These are phyloP conservation scores for Pelargonium cotyledonis DNA, from an alignment of 441 rosid genomes.

Conservation along the genomic window DNA sequence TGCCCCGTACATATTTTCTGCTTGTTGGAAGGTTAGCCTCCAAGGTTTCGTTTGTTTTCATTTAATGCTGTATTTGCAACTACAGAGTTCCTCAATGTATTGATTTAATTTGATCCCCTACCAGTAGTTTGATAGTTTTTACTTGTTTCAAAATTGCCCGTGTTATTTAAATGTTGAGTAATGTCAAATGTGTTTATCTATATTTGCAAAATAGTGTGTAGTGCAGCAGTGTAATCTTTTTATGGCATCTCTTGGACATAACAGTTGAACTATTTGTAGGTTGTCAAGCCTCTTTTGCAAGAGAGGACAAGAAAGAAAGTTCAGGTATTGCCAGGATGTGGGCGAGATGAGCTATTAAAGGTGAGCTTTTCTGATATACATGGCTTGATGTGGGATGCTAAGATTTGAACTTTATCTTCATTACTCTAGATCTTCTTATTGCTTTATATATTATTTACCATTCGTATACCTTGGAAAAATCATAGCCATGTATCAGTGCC, in stretches of 20 bases:
- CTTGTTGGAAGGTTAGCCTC: conserved; percentile 82
- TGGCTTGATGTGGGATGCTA: not conserved
- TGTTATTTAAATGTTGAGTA: not conserved
- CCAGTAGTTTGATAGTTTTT: not conserved
- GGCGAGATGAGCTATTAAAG: conserved; percentile 78
- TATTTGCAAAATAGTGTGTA: not conserved
- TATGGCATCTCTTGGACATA: not conserved
- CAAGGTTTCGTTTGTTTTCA: not conserved
- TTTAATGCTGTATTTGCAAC: not conserved
- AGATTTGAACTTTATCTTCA: not conserved
- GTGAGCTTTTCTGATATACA: conserved; percentile 23
- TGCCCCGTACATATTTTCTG: conserved; percentile 85
- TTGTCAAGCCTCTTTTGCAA: conserved; percentile 88
- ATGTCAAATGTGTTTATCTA: not conserved
- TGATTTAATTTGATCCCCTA: not conserved
- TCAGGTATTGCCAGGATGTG: conserved; percentile 69
- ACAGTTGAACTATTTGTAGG: conserved; percentile 36
- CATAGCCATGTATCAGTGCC: not conserved
- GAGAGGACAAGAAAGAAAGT: conserved; percentile 81
- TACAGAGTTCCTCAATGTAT: not conserved
- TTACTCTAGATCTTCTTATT: not conserved
- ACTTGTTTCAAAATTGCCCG: not conserved
- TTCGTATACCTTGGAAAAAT: not conserved
- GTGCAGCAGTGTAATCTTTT: not conserved
- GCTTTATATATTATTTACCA: not conserved